Evolutionary conservation across 495 filamentous ascomycete species (phyloP).

Genomic region (Friedmanniomyces endolithicus): DNA sequence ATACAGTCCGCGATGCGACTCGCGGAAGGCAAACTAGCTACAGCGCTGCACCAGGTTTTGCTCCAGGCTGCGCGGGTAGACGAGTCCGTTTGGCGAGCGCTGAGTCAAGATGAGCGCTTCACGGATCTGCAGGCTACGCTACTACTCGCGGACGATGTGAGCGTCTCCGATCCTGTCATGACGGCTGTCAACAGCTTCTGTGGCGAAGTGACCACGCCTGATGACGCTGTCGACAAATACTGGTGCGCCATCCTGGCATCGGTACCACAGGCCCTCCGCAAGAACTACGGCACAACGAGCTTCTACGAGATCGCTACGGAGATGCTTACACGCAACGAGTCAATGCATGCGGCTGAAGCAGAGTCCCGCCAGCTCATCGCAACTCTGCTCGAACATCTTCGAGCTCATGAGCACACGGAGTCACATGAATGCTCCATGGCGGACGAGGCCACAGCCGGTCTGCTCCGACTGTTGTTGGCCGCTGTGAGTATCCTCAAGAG

Average conservation of each 20-base stretch:
- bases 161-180: background rate
- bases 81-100: background rate
- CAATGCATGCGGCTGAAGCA: background rate
- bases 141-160: background rate
- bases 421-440: background rate
- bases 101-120: background rate
- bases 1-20: background rate
- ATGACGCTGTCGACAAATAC: background rate
- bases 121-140: background rate
- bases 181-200: constrained; percentile 1
- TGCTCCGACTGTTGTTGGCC: constrained; percentile 1
- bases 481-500: constrained; percentile 1
- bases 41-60: background rate
- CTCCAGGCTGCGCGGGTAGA: constrained; percentile 3
- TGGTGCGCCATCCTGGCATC: background rate
- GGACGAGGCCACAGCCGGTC: constrained; percentile 6
- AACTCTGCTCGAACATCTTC: background rate
- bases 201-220: background rate
- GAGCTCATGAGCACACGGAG: constrained; percentile 7
- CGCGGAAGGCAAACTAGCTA: background rate
- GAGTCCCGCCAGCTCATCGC: constrained; percentile 1
- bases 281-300: background rate
- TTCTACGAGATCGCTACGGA: constrained; percentile 6
- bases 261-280: background rate
- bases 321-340: background rate